These are phyloP conservation scores for Penicillium italicum DNA, from an alignment of 2,329 filamentous ascomycete genomes.

Conservation along the genomic window DNA sequence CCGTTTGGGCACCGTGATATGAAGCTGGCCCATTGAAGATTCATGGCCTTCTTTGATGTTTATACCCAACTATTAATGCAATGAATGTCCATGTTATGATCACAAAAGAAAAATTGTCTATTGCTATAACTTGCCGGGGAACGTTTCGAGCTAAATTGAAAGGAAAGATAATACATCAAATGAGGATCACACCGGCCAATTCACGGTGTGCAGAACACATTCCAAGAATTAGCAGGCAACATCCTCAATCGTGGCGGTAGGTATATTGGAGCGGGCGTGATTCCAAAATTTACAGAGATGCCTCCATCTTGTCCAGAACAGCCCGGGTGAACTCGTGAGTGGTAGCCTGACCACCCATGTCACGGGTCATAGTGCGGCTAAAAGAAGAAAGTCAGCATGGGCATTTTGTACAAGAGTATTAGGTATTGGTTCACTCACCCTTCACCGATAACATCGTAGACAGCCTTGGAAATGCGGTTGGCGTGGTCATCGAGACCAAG, in stretches of 20 bases:
- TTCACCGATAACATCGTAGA: constrained; percentile 78
- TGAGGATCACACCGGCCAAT: constrained; percentile 17
- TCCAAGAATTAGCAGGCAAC: constrained; percentile 12
- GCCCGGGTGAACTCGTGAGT: constrained; percentile 95
- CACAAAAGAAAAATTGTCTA: constrained; percentile 24
- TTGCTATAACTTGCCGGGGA: constrained; percentile 25
- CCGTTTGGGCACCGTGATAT: not conserved
- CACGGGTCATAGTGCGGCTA: constrained; percentile 82
- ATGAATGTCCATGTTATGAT: constrained; percentile 9
- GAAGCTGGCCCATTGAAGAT: not conserved
- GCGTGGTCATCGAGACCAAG: constrained; percentile 96
- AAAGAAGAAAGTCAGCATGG: constrained; percentile 15
- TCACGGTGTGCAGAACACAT: constrained; percentile 13
- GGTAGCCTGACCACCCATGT: constrained; percentile 88
- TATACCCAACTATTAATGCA: constrained; percentile 12
- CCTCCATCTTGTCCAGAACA: constrained; percentile 93
- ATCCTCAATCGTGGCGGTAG: constrained; percentile 27
- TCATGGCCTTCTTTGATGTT: constrained; percentile 6
- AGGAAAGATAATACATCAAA: constrained; percentile 31
- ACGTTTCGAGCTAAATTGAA: constrained; percentile 28
- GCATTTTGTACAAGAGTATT: not conserved
- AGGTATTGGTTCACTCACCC: constrained; percentile 59
- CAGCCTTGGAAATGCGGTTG: constrained; percentile 87
- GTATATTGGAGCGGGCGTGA: constrained; percentile 12
- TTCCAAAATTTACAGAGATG: constrained; percentile 51